Percentiles rank a stretch among this genome's conserved stretches.
phyloP scores from a whole-genome alignment of 352 stramenopile genomes.

The Globisporangium megalacanthum region DNA sequence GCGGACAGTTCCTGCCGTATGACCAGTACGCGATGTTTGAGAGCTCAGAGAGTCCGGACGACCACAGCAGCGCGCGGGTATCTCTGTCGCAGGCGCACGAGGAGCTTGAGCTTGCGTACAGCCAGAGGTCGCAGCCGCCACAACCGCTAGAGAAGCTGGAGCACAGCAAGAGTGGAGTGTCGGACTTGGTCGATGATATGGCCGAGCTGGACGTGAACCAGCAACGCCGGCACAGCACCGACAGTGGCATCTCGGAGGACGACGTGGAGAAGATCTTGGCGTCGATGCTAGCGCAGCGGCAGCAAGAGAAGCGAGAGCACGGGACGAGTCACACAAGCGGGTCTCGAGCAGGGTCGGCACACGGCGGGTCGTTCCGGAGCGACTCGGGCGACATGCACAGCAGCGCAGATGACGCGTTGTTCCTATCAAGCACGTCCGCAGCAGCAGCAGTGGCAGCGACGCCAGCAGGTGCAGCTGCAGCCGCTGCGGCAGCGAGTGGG shows the following conservation, averaged over 20 bases:
- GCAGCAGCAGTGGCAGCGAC: background rate
- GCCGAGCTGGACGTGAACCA: constrained; percentile 7
- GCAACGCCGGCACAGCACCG: constrained; percentile 8
- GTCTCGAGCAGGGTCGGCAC: no score
- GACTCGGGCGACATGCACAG: no score
- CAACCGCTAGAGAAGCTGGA: background rate
- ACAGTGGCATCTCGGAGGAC: constrained; percentile 13
- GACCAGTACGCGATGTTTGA: constrained; percentile 3
- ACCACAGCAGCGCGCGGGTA: background rate
- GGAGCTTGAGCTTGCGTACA: no score
- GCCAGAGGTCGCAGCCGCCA: no score
- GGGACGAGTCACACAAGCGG: no score
- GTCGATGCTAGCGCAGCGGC: constrained; percentile 4
- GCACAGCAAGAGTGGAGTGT: background rate
- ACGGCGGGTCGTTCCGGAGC: no score
- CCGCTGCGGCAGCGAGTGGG: background rate
- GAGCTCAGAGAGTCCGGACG: background rate
- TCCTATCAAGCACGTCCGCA: no score
- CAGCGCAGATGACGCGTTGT: no score
- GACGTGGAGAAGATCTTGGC: constrained; percentile 11
- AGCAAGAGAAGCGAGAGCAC: background rate
- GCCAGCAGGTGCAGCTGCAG: background rate
- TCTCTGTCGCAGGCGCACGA: no score
- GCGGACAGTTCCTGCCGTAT: constrained; percentile 2
- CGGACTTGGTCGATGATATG: background rate